Evolutionary conservation across 73 alveolate genomes (phyloP).

Genomic region (Paramecium tetraurelia): DNA sequence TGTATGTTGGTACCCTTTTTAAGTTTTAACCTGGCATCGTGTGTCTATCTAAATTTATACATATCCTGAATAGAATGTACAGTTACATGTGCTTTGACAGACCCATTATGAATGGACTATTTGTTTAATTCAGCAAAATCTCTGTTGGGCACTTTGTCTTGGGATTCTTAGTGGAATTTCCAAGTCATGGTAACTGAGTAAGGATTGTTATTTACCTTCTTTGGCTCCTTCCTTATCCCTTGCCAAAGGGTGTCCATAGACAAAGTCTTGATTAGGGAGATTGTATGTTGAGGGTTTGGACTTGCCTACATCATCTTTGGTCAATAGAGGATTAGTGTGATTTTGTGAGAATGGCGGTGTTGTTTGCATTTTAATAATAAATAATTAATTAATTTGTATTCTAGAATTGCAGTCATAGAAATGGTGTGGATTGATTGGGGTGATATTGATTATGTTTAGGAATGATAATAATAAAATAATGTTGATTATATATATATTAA

Average conservation of each 20-base stretch:
- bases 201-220: conserved; percentile 39
- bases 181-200: conserved; percentile 68
- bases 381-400: neutral
- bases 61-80: neutral
- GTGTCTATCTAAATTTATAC: conserved; percentile 9
- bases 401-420: neutral
- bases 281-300: conserved; percentile 75
- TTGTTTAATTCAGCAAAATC: conserved; percentile 76
- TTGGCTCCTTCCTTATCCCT: conserved; percentile 85
- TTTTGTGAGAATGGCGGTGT: conserved; percentile 9
- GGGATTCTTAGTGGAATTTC: conserved; percentile 73
- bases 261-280: conserved; percentile 77
- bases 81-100: conserved; percentile 53
- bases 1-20: conserved; percentile 26
- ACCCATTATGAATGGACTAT: conserved; percentile 64
- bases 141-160: conserved; percentile 63
- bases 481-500: neutral
- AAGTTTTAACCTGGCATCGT: conserved; percentile 16
- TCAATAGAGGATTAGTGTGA: conserved; percentile 68
- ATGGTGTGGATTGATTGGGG: neutral
- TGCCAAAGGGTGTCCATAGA: conserved; percentile 77
- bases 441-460: neutral
- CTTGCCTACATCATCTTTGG: conserved; percentile 85
- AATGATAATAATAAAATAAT: neutral
- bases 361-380: neutral